These are phyloP conservation scores for Fusarium clavum DNA, from an alignment of 2,329 filamentous ascomycete species.

Conservation along the genomic window DNA sequence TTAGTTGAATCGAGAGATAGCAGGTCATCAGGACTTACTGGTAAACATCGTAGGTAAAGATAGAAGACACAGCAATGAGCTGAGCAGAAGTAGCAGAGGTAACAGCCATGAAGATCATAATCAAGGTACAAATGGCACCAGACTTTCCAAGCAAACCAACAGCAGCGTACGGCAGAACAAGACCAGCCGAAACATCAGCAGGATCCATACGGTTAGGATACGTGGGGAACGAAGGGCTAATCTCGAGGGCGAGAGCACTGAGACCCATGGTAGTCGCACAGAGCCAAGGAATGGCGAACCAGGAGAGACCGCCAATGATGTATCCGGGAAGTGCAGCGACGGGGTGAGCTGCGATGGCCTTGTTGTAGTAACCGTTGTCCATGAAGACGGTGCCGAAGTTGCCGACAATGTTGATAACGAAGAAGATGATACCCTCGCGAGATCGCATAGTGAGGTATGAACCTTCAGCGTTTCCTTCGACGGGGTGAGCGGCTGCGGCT, in stretches of 20 bases:
- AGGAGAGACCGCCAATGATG: slow-evolving; percentile 84
- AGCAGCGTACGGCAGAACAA: slow-evolving; percentile 87
- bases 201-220: slow-evolving; percentile 60
- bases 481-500: slow-evolving; percentile 76
- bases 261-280: slow-evolving; percentile 91
- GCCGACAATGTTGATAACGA: slow-evolving; percentile 87
- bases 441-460: slow-evolving; percentile 86
- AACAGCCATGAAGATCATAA: slow-evolving; percentile 67
- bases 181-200: slow-evolving; percentile 80
- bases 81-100: slow-evolving; percentile 86
- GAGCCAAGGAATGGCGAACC: slow-evolving; percentile 95
- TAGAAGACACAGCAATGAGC: slow-evolving; percentile 87
- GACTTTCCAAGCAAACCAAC: slow-evolving; percentile 76
- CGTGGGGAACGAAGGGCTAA: slow-evolving; percentile 49
- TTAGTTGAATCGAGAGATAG: too few relatives aligned
- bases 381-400: slow-evolving; percentile 89
- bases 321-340: slow-evolving; percentile 90
- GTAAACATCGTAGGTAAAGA: slow-evolving; percentile 60
- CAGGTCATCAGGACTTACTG: slow-evolving; percentile 4
- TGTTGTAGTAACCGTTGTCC: slow-evolving; percentile 91
- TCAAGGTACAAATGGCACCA: slow-evolving; percentile 40
- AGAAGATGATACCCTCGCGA: slow-evolving; percentile 83
- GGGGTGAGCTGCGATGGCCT: slow-evolving; percentile 88
- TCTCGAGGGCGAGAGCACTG: slow-evolving; percentile 81
- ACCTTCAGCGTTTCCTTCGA: slow-evolving; percentile 81